Evolutionary conservation across 148 eudicot species (phyloP), one percentile per base, ranked within the genome.

Genomic region (Arbutus unedo): DNA sequence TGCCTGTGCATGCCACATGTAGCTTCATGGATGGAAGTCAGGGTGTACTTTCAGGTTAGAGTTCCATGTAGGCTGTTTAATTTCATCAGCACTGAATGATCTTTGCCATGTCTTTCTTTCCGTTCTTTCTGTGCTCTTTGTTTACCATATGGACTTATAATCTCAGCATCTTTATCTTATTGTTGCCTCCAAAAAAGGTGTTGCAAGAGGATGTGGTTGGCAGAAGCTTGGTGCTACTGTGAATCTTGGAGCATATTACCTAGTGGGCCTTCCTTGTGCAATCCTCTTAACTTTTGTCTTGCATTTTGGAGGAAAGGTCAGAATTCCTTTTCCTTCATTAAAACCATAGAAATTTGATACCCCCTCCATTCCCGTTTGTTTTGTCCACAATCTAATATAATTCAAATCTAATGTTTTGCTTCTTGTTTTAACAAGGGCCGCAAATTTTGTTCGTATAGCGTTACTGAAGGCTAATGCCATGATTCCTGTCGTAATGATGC

Each of bases 21-120:
- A 89, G 90, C 83, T 87, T 93, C 83, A 19, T 93, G 31, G 94
- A 93, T 87, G 91, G 92, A 6, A 83, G 91, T 74, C 93, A 90
- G 78, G 82, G 87, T 80, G 94, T 91, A 85, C 94, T 93, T 85
- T 91, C 94, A 80, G 96, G 96, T 93, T 67, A n/a, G n/a, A n/a
- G n/a, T n/a, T n/a, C n/a, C n/a, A n/a, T n/a, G n/a, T n/a, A n/a
- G n/a, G n/a, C n/a, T n/a, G n/a, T n/a, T n/a, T n/a, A n/a, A n/a
- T n/a, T n/a, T n/a, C n/a, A n/a, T n/a, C n/a, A n/a, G n/a, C n/a
- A n/a, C n/a, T n/a, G n/a, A n/a, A n/a, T n/a, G n/a, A n/a, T n/a
- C n/a, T n/a, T n/a, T n/a, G n/a, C n/a, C n/a, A n/a, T n/a, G n/a
- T n/a, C n/a, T n/a, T n/a, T 70, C 5, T 16, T 71, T 16, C 6